A percentile compares a stretch with the other conserved stretches of the same genome.
Evolutionary conservation across 2,329 filamentous ascomycete species (phyloP).

Genomic region (Colletotrichum zoysiae): DNA sequence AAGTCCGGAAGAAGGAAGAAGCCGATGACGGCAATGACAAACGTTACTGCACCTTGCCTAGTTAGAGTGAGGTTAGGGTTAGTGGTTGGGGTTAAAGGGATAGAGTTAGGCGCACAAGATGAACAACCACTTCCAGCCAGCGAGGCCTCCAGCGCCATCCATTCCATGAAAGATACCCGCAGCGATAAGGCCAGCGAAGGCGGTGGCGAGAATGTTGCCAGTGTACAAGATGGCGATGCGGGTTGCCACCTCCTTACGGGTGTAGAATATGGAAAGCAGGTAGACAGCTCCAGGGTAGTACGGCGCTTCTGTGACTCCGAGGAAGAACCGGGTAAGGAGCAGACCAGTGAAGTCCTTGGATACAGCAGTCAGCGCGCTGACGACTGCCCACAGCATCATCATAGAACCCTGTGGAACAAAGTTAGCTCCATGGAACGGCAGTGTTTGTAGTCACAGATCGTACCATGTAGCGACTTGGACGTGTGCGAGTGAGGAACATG

Average conservation of each 20-base stretch:
- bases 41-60: constrained; percentile 55
- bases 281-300: constrained; percentile 55
- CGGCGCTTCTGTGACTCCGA: constrained; percentile 52
- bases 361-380: constrained; percentile 49
- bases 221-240: constrained; percentile 70
- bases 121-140: constrained; percentile 59
- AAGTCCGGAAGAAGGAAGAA: constrained; percentile 45
- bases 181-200: constrained; percentile 75
- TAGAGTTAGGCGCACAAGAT: too few relatives aligned
- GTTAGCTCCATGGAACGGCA: background rate
- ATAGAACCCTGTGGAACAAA: constrained; percentile 26
- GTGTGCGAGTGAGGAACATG: constrained; percentile 42
- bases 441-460: too few relatives aligned
- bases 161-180: constrained; percentile 73
- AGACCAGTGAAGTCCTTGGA: constrained; percentile 51
- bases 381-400: constrained; percentile 43
- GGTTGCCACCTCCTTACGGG: constrained; percentile 72
- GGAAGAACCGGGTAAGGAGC: constrained; percentile 51
- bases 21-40: constrained; percentile 43
- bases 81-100: too few relatives aligned
- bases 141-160: constrained; percentile 52
- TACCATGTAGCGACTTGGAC: constrained; percentile 43
- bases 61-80: too few relatives aligned
- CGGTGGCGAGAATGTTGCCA: constrained; percentile 74
- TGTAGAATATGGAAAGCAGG: constrained; percentile 73